A percentile compares a stretch with the other conserved stretches of the same genome.
Evolutionary conservation across 1,284 basidiomycete species (phyloP).

Genomic region (Athelia sp.): DNA sequence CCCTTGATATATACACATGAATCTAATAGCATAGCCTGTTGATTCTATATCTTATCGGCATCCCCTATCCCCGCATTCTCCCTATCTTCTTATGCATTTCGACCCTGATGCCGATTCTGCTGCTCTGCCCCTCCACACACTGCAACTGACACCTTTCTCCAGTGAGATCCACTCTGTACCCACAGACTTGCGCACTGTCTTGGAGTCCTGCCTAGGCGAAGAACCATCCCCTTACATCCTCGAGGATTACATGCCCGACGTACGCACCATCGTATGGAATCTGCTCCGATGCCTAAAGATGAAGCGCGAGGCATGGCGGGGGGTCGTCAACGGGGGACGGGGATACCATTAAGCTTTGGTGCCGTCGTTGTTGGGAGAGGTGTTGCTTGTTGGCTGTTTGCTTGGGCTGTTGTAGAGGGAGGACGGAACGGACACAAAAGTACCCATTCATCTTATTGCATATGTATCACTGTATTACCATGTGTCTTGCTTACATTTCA

Average conservation of each 20-base stretch:
- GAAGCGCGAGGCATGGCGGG: conserved; percentile 53
- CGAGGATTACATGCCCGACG: conserved; percentile 72
- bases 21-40: too few relatives aligned
- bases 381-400: too few relatives aligned
- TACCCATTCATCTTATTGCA: too few relatives aligned
- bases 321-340: too few relatives aligned
- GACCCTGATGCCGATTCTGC: background rate
- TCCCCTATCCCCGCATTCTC: conserved; percentile 1
- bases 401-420: too few relatives aligned
- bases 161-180: conserved; percentile 86
- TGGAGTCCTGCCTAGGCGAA: conserved; percentile 87
- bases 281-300: conserved; percentile 80
- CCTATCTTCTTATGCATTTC: too few relatives aligned
- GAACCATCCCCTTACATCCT: conserved; percentile 72
- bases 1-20: too few relatives aligned
- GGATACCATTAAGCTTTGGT: too few relatives aligned
- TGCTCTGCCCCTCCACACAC: background rate
- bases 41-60: conserved; percentile 5
- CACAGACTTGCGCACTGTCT: conserved; percentile 71
- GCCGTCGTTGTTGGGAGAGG: too few relatives aligned
- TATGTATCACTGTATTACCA: too few relatives aligned
- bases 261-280: conserved; percentile 76
- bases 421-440: too few relatives aligned
- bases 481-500: too few relatives aligned
- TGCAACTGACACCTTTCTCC: conserved; percentile 1